Evolutionary conservation across 495 filamentous ascomycete species (phyloP).

Genomic region (Pseudotulostoma volvatum): DNA sequence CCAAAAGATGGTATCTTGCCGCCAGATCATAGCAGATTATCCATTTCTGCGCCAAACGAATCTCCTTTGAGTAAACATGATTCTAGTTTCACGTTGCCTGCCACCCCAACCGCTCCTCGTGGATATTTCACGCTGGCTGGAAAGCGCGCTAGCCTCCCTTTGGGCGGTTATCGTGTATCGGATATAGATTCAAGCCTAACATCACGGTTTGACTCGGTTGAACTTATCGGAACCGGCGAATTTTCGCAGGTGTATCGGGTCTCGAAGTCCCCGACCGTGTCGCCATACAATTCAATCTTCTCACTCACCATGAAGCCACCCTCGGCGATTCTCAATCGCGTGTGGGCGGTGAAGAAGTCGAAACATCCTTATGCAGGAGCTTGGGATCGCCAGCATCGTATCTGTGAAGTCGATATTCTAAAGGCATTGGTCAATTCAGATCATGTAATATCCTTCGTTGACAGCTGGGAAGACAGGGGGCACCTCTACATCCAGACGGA

Average conservation of each 20-base stretch:
- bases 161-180: constrained; percentile 37
- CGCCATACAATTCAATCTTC: constrained; percentile 29
- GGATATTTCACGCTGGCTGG: constrained; percentile 37
- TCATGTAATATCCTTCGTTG: constrained; percentile 64
- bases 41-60: constrained; percentile 47
- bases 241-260: constrained; percentile 89
- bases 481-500: constrained; percentile 95
- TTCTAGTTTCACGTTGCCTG: constrained; percentile 38
- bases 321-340: constrained; percentile 30
- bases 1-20: constrained; percentile 58
- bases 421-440: constrained; percentile 54
- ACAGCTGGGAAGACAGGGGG: constrained; percentile 67
- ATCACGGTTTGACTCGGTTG: constrained; percentile 57
- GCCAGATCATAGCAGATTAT: constrained; percentile 67
- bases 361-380: constrained; percentile 58
- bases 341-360: constrained; percentile 89
- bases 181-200: constrained; percentile 57
- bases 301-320: constrained; percentile 25
- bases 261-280: constrained; percentile 28
- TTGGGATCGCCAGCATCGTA: constrained; percentile 57
- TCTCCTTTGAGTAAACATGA: constrained; percentile 13
- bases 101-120: constrained; percentile 62
- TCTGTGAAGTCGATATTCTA: constrained; percentile 66
- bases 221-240: constrained; percentile 68
- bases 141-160: constrained; percentile 33